Base-by-base conservation (phyloP, 2,329 filamentous ascomycete species). In the Fusarium brachygibbosum region DNA sequence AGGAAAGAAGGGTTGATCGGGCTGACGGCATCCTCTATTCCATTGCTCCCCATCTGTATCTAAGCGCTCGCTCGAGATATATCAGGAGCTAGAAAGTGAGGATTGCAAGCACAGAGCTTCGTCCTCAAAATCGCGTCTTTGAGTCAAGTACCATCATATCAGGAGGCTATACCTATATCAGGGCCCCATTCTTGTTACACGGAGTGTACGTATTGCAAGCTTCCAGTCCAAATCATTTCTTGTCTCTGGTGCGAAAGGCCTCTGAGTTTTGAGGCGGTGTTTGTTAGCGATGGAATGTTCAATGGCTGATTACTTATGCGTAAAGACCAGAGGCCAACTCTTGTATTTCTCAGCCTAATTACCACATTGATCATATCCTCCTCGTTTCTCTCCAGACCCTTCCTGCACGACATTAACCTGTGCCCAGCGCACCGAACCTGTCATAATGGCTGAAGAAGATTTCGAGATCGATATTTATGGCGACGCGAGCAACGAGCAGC, bases 381-480 rank as follows among this genome's bases (percentile, higher is more conserved):
- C 50, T 60, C 45, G n/a, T 54, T 52, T 46, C 42, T 44, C 49
- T 45, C 32, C 57, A 68, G 34, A 65, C 51, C 46, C 48, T 31
- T 42, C 34, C 46, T 56, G 56, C 57, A 54, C 64, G 62, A 34
- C 56, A 68, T 58, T 65, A 52, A 67, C 44, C 50, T 67, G 69
- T 65, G 57, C 66, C 44, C 48, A 48, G 57, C 60, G 44, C 62
- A 54, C 58, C 29, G 35, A 55, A 42, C 28, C 54, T 63, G 49
- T 52, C 75, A 80, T 75, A 51, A 91, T 91, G 89, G 87, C 89
- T 72, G 89, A 91, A 74, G 88, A 91, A 75, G 88, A 91, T 74
- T 91, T 90, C 78, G 90, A 91, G 73, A 91, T 92, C 80, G 90
- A 92, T 72, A 89, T 91, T 74, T 92, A 91, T 76, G 89, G 88